Percentiles rank a stretch among this genome's conserved stretches.
These are phyloP conservation scores for Phytophthora pseudosyringae DNA, from an alignment of 352 stramenopile species.

Conservation along the genomic window DNA sequence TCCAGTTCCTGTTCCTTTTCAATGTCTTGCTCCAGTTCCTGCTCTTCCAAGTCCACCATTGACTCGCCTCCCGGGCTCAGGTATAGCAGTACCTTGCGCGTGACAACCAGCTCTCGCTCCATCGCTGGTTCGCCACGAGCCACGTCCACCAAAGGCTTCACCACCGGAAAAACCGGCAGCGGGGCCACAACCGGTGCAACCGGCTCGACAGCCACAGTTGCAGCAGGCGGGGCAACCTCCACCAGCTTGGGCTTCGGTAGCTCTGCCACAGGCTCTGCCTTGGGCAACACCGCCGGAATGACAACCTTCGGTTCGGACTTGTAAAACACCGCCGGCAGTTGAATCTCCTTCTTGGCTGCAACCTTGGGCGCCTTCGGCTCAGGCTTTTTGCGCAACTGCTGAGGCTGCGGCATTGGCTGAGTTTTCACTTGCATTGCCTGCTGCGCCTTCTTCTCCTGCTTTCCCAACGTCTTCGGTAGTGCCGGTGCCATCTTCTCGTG, in stretches of 20 bases:
- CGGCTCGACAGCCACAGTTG: conserved; percentile 16
- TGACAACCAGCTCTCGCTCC: conserved; percentile 31
- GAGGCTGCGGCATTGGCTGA: conserved; percentile 17
- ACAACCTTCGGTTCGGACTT: conserved; percentile 15
- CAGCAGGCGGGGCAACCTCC: conserved; percentile 4
- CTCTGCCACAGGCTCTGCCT: conserved; percentile 8
- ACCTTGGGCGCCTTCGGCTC: conserved; percentile 2
- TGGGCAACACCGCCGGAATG: conserved; percentile 14
- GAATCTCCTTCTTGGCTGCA: conserved; percentile 12
- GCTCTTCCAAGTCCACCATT: conserved; percentile 21
- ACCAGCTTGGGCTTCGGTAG: conserved; percentile 11
- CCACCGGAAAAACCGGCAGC: conserved; percentile 26
- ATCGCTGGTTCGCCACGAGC: conserved; percentile 27
- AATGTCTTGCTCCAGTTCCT: conserved; percentile 23
- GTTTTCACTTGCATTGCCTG: conserved; percentile 8
- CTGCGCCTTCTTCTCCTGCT: conserved; percentile 10
- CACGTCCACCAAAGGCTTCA: conserved; percentile 35
- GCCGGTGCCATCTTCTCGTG: conserved; percentile 4
- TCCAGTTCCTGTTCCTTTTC: conserved; percentile 20
- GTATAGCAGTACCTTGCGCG: conserved; percentile 46
- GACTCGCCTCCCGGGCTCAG: conserved; percentile 21
- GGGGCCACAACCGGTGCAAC: conserved; percentile 10
- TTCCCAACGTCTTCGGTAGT: conserved; percentile 12
- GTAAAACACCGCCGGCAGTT: neutral
- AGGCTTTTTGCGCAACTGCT: conserved; percentile 8